Conservation (phyloP, 495 filamentous ascomycete genomes). For the Parmelia sp. region DNA sequence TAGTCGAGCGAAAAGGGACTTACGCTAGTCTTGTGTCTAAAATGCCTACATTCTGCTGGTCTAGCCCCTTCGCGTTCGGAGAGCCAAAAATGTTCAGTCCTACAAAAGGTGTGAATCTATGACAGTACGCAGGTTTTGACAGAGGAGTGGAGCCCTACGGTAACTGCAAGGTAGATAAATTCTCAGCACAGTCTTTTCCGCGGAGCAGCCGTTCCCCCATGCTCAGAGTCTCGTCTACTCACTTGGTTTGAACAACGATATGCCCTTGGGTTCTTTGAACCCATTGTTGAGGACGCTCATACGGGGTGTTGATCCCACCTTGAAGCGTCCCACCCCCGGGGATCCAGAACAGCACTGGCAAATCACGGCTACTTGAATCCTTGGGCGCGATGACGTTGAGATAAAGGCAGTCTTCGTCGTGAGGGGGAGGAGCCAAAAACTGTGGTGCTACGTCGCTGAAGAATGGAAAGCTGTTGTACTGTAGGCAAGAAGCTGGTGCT, state of each 20-base stretch:
- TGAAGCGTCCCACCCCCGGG: conserved; percentile 41
- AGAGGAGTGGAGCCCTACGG: conserved; percentile 5
- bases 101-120: conserved; percentile 4
- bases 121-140: neutral
- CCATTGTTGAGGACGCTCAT: conserved; percentile 40
- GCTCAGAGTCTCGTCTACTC: conserved; percentile 27
- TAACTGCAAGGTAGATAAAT: conserved; percentile 3
- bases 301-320: conserved; percentile 39
- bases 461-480: conserved; percentile 12
- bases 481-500: conserved; percentile 9
- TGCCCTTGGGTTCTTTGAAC: conserved; percentile 42
- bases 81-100: conserved; percentile 61
- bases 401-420: conserved; percentile 48
- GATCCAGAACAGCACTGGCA: conserved; percentile 46
- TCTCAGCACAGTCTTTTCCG: conserved; percentile 1
- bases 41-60: conserved; percentile 31
- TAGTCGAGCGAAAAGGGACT: neutral
- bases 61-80: conserved; percentile 41
- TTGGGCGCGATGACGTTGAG: conserved; percentile 49
- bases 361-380: conserved; percentile 21
- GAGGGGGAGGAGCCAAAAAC: conserved; percentile 7
- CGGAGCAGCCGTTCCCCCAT: conserved; percentile 4
- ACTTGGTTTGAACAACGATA: conserved; percentile 58
- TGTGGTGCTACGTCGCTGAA: conserved; percentile 8
- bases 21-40: conserved; percentile 21